Percentiles rank a stretch among this genome's conserved stretches.
These are phyloP conservation scores for Yarrowia porcina DNA, from an alignment of 805 yeast species.

Conservation along the genomic window DNA sequence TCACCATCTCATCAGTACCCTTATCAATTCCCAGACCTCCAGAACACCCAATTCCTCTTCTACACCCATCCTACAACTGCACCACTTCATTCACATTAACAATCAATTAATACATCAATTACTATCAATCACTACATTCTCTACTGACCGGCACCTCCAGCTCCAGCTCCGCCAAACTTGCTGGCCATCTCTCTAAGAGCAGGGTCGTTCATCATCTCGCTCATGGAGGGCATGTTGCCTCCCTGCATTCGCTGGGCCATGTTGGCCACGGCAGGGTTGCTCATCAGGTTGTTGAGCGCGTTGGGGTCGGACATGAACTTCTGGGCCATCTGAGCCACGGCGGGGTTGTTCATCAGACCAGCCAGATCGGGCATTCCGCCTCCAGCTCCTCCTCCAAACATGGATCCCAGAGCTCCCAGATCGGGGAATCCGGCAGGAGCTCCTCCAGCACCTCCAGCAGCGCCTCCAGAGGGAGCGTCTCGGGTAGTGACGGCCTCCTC, in stretches of 20 bases:
- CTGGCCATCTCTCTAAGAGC: conserved; percentile 68
- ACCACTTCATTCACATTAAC: too few species aligned
- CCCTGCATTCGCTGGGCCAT: conserved; percentile 74
- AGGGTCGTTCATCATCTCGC: conserved; percentile 78
- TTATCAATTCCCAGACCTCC: too few species aligned
- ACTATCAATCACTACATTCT: background rate
- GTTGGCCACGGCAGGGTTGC: conserved; percentile 72
- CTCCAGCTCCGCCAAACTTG: conserved; percentile 59
- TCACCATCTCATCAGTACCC: too few species aligned
- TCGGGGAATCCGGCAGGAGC: conserved; percentile 62
- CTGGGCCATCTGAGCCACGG: conserved; percentile 83
- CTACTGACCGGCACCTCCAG: conserved; percentile 30
- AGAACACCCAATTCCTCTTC: too few species aligned
- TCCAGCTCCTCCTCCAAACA: conserved; percentile 54
- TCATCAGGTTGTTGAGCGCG: conserved; percentile 69
- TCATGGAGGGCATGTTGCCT: conserved; percentile 57
- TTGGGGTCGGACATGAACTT: conserved; percentile 81
- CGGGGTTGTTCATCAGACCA: conserved; percentile 84
- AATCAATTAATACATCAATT: too few species aligned
- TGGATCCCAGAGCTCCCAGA: conserved; percentile 51
- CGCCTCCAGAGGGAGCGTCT: conserved; percentile 39
- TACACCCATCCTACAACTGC: too few species aligned
- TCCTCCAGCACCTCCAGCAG: conserved; percentile 34
- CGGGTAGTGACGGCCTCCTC: conserved; percentile 50
- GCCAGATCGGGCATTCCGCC: conserved; percentile 72